Evolutionary conservation across 192 early-diverging fungal species (phyloP).

Genomic region (Phlyctochytrium planicorne): DNA sequence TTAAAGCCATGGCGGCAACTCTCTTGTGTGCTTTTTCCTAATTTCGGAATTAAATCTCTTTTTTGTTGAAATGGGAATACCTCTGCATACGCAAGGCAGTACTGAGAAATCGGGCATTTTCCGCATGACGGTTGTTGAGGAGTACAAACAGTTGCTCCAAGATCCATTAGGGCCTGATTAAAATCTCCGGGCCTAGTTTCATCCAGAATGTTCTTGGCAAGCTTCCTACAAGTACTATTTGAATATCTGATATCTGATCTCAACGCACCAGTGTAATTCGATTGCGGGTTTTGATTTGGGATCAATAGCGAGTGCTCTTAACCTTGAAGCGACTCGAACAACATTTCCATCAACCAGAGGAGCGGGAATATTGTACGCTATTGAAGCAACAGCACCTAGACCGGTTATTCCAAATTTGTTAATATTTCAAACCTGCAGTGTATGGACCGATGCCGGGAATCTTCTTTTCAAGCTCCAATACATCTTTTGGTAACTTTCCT

Average conservation of each 20-base stretch:
- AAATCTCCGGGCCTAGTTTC: constrained; percentile 65
- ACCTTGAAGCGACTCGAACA: constrained; percentile 64
- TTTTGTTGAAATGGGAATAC: constrained; percentile 25
- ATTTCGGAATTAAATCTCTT: constrained; percentile 5
- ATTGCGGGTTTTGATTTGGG: constrained; percentile 57
- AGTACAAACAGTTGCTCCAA: constrained; percentile 72
- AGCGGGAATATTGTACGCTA: constrained; percentile 63
- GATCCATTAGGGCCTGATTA: constrained; percentile 81
- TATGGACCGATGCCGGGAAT: constrained; percentile 71
- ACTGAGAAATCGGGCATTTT: constrained; percentile 56
- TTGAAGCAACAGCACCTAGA: constrained; percentile 64
- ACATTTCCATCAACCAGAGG: constrained; percentile 79
- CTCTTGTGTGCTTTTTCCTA: neutral
- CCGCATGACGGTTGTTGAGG: constrained; percentile 64
- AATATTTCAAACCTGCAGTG: constrained; percentile 45
- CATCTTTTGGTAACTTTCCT: constrained; percentile 57
- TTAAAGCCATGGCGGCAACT: neutral
- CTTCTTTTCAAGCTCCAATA: constrained; percentile 52
- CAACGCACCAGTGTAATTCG: constrained; percentile 54
- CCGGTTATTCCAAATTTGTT: constrained; percentile 8
- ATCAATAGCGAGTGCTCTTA: constrained; percentile 64
- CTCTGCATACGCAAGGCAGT: constrained; percentile 64
- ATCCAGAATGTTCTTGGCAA: constrained; percentile 58
- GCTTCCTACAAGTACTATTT: constrained; percentile 44
- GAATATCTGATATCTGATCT: constrained; percentile 15